phyloP scores from a whole-genome alignment of 495 filamentous ascomycete species.

The Aspergillus hancockii region DNA sequence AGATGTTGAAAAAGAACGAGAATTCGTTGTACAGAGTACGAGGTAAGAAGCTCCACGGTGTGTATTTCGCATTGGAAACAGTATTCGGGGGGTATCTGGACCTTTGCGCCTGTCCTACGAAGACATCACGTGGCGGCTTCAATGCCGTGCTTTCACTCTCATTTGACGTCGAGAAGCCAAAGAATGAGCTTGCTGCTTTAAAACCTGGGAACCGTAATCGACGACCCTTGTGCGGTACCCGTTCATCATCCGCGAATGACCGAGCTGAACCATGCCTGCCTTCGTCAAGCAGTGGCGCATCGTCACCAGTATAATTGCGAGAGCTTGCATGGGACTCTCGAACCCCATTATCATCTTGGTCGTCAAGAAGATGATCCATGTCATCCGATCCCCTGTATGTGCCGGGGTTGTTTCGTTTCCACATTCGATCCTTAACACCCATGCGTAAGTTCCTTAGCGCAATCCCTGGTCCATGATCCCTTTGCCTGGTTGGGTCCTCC shows the following conservation, averaged over 20 bases:
- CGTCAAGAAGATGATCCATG: constrained; percentile 55
- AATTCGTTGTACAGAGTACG: constrained; percentile 97
- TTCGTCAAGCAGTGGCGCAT: constrained; percentile 62
- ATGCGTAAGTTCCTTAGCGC: constrained; percentile 71
- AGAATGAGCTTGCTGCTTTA: constrained; percentile 24
- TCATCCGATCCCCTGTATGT: constrained; percentile 49
- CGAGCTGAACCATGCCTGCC: constrained; percentile 34
- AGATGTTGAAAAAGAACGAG: constrained; percentile 99
- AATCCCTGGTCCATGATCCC: constrained; percentile 59
- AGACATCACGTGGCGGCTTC: constrained; percentile 44
- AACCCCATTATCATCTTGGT: constrained; percentile 43
- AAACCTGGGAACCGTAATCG: constrained; percentile 35
- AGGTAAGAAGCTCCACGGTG: constrained; percentile 91
- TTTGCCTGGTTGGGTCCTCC: constrained; percentile 39
- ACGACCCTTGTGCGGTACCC: constrained; percentile 25
- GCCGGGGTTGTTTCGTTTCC: constrained; percentile 53
- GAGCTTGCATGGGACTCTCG: constrained; percentile 50
- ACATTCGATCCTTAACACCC: constrained; percentile 61
- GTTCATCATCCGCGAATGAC: constrained; percentile 30
- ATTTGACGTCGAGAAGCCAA: constrained; percentile 19
- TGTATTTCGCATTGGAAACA: constrained; percentile 97
- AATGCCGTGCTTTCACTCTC: constrained; percentile 24
- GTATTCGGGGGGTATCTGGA: constrained; percentile 64
- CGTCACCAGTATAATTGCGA: constrained; percentile 56
- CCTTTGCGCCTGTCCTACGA: constrained; percentile 44